phyloP scores from a whole-genome alignment of 139 green algal genomes.

The Chlorella sp. region DNA sequence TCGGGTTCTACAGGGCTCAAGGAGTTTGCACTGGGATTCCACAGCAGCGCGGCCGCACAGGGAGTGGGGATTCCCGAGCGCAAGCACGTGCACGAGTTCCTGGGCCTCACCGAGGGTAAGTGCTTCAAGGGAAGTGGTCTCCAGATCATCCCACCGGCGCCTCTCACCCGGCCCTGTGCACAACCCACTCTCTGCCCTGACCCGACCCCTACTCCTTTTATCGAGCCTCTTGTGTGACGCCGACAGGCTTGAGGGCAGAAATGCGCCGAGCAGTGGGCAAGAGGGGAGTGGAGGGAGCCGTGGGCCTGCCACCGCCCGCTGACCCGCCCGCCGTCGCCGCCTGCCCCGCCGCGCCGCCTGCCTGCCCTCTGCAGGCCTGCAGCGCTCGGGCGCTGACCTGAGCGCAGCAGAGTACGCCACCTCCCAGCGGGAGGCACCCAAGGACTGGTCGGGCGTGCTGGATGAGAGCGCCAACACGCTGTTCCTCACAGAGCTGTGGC shows the following conservation, averaged over 20 bases:
- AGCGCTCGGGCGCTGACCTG: constrained; percentile 21
- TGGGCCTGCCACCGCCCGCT: not conserved
- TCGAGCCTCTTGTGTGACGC: too few species aligned
- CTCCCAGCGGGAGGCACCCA: constrained; percentile 51
- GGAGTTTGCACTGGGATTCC: not conserved
- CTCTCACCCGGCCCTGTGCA: too few species aligned
- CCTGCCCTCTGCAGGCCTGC: constrained; percentile 2
- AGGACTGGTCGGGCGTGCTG: constrained; percentile 74
- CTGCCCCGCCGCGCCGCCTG: not conserved
- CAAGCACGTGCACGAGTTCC: not conserved
- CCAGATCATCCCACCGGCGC: not conserved
- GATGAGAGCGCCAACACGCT: constrained; percentile 93
- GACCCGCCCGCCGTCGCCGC: not conserved
- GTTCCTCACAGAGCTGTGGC: constrained; percentile 96
- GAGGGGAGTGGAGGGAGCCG: too few species aligned
- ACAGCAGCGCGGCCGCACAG: constrained; percentile 30
- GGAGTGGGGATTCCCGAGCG: constrained; percentile 33
- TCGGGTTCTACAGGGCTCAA: not conserved
- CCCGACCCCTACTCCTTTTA: too few species aligned
- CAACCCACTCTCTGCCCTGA: too few species aligned
- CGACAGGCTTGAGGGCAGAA: too few species aligned
- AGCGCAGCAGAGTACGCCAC: constrained; percentile 32
- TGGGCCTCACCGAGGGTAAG: constrained; percentile 9
- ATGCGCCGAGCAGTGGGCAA: too few species aligned
- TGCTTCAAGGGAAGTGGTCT: too few species aligned